Percentiles rank a stretch among this genome's conserved stretches.
Evolutionary conservation across 352 stramenopile species (phyloP).

Genomic region (Phytophthora syringae): DNA sequence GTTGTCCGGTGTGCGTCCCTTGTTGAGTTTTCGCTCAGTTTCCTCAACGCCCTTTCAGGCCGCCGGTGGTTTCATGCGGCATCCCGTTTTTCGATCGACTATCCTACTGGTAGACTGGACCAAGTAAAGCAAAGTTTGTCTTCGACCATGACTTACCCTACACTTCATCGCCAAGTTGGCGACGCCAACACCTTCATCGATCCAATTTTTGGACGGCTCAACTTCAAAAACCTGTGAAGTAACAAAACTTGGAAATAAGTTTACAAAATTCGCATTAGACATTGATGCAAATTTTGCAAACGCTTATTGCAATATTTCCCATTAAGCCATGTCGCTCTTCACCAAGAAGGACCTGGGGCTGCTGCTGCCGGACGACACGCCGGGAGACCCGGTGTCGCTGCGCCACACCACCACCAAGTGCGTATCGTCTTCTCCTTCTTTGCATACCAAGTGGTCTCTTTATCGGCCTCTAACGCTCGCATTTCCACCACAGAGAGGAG

Average conservation of each 20-base stretch:
- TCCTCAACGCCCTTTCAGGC: neutral
- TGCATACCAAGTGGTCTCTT: neutral
- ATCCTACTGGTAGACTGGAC: too few species aligned
- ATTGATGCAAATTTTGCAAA: neutral
- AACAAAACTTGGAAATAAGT: too few species aligned
- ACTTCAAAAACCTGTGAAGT: too few species aligned
- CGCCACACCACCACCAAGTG: conserved; percentile 78
- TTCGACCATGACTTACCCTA: too few species aligned
- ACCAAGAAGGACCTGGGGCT: conserved; percentile 89
- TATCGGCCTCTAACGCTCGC: neutral
- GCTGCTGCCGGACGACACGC: conserved; percentile 81
- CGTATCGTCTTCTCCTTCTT: neutral
- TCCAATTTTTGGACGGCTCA: too few species aligned
- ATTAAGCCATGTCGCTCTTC: conserved; percentile 81
- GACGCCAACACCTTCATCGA: too few species aligned
- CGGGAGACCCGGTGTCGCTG: conserved; percentile 80
- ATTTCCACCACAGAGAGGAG: conserved; percentile 46
- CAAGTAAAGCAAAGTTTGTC: too few species aligned
- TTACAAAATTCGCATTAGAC: neutral
- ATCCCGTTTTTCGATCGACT: neutral
- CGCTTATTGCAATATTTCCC: too few species aligned
- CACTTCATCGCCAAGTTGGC: too few species aligned
- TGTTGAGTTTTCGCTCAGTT: conserved; percentile 8
- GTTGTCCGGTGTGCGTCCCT: neutral
- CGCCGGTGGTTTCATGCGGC: neutral